Conservation (phyloP, 106 monocot genomes). For the Allium cepa region DNA sequence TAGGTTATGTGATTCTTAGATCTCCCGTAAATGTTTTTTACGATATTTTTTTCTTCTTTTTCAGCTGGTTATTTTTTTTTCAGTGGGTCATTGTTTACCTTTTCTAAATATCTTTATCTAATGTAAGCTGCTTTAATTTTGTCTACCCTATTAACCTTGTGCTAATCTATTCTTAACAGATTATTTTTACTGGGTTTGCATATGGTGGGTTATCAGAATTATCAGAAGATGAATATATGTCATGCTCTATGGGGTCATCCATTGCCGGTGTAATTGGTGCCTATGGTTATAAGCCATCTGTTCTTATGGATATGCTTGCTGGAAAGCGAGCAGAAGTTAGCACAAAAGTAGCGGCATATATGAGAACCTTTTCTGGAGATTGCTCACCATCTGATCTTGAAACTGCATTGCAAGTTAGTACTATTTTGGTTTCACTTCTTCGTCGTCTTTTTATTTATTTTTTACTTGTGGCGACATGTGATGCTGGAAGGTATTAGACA, state of each 20-base stretch:
- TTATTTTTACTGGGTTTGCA: constrained; percentile 95
- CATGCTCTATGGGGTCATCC: constrained; percentile 96
- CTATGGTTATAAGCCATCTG: constrained; percentile 95
- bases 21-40: no score
- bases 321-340: constrained; percentile 98
- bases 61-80: no score
- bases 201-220: constrained; percentile 97
- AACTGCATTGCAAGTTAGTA: constrained; percentile 91
- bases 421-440: background rate
- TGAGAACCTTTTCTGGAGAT: constrained; percentile 96
- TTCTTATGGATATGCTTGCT: constrained; percentile 99
- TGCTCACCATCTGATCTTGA: constrained; percentile 97
- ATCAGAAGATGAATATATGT: constrained; percentile 90
- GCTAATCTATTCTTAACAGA: constrained; percentile 30
- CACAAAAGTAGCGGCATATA: constrained; percentile 87
- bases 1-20: no score
- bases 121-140: background rate
- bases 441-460: no score
- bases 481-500: no score
- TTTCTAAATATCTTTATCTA: no score
- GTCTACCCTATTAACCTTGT: background rate
- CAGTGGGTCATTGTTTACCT: no score
- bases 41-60: no score
- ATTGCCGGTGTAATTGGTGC: constrained; percentile 94
- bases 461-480: no score